Base-by-base conservation (phyloP, 2,329 filamentous ascomycete genomes). In the Trichoderma arundinaceum region DNA sequence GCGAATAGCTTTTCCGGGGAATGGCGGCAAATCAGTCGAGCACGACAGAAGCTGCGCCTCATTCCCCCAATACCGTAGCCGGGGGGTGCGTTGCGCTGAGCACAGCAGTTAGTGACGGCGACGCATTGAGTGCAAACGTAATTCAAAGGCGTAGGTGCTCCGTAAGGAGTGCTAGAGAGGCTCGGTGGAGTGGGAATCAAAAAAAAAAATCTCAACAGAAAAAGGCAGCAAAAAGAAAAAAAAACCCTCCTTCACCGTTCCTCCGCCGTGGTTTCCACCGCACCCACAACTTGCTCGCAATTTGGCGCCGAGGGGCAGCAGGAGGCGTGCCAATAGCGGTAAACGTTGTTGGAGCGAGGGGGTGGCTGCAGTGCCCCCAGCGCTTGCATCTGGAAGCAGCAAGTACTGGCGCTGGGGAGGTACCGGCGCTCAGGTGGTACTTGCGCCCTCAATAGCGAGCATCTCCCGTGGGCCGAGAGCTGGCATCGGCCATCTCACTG, bases 11-110 rank as follows among this genome's bases (percentile, higher is more conserved):
- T 46, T 61, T 58, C 41, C 65, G 67, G 65, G 59, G 67, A 68
- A 74, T 71, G 71, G 68, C 71, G 68, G 66, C 75, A 75, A 77
- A 77, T 77, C 74, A 77, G 67, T 74, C 68, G 66, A 74, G 71
- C 69, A 69, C 66, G 69, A 59, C 38, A 61, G 57, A 52, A n/a
- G 68, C 68, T 74, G 68, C 70, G 74, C 75, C 72, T 74, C 74
- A 74, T 71, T 69, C 46, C 15, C 28, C 64, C 48, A 44, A 54
- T 57, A 71, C 69, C 71, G 32, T 52, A 32, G 32, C 38, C 61
- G 51, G 61, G 59, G 53, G 41, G 56, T 58, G 43, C 41, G 38
- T 32, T 28, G 38, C 28, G 46, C 32, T 49, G 57, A 39, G 19
- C 44, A 56, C 15, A n/a, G 53, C 53, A 35, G 13, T 33, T 10